Evolutionary conservation across 768 basidiomycete species (phyloP), one percentile per base, ranked within the genome.

Genomic region (Imleria badia): DNA sequence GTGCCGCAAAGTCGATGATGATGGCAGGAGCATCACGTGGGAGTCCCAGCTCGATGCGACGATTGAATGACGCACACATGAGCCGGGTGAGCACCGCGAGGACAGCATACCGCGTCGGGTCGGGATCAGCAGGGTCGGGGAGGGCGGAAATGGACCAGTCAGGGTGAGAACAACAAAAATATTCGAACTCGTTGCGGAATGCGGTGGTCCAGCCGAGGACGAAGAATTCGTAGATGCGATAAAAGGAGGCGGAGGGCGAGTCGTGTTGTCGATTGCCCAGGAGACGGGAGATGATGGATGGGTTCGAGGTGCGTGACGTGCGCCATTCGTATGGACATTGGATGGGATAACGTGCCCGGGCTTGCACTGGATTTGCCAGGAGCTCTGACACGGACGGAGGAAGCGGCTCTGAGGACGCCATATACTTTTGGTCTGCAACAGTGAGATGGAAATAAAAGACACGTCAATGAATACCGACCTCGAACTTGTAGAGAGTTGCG

Each of bases 161-260:
- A 1, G 56, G 56, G 20, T 45, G 56, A 3, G 52, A 26, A 4
- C 52, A 55, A 12, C 56, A 57, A 4, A 57, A 55, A 15, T 57
- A 56, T 15, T 56, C 55, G 41, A 56, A 52, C 19, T 57, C 56
- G 42, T 57, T 55, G 52, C 56, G 52, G 41, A 55, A 42, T 5
- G 52, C 46, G 40, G 52, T 55, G 13, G 56, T 57, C 56, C 56
- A 55, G 0, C 46, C 56, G 41, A 57, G 41, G 5, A 45, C 36
- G 46, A 55, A 55, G 52, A 55, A 55, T n/a, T 39, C 56, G 41
- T 57, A 57, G 46, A 39, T 43, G 7, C 56, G 56, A 19, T 55
- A 57, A 14, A 55, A 46, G 19, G 45, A 48, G 35, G 56, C 56
- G 7, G 46, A 14, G 35, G 52, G 45, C 9, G 45, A 22, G 40